phyloP scores from a whole-genome alignment of 2,329 filamentous ascomycete genomes.

The Aureobasidium sp. region DNA sequence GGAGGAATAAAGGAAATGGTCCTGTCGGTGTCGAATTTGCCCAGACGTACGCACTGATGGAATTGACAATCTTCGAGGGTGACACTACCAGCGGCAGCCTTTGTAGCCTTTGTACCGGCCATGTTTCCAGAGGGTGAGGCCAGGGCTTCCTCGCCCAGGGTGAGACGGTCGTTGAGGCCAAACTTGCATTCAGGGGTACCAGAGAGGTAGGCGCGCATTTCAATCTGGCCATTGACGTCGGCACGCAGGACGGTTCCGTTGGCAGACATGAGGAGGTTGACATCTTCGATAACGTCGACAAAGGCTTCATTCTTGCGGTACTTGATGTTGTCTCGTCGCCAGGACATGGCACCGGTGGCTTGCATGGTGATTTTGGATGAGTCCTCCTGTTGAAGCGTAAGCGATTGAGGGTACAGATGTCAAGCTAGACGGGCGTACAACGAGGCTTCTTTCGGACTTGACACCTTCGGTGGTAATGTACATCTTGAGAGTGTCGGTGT shows the following conservation, averaged over 20 bases:
- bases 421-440: conserved; percentile 40
- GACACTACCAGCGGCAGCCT: conserved; percentile 89
- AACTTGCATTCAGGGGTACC: conserved; percentile 99
- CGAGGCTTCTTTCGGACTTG: conserved; percentile 62
- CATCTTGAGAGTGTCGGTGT: conserved; percentile 98
- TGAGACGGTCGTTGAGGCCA: conserved; percentile 86
- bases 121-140: conserved; percentile 64
- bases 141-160: conserved; percentile 62
- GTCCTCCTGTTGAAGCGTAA: conserved; percentile 50
- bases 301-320: conserved; percentile 99
- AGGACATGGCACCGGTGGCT: conserved; percentile 91
- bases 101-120: conserved; percentile 78
- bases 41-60: conserved; percentile 96
- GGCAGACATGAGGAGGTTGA: conserved; percentile 98
- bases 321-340: conserved; percentile 94
- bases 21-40: conserved; percentile 90
- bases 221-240: conserved; percentile 93
- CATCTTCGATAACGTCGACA: conserved; percentile 97
- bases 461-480: conserved; percentile 99
- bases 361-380: conserved; percentile 99
- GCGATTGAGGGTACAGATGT: conserved; percentile 2
- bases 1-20: conserved; percentile 97
- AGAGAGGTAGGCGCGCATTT: conserved; percentile 96
- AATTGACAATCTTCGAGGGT: conserved; percentile 97
- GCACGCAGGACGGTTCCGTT: conserved; percentile 89